Conservation (phyloP, 352 stramenopile species). For the Phytophthora pinifolia region DNA sequence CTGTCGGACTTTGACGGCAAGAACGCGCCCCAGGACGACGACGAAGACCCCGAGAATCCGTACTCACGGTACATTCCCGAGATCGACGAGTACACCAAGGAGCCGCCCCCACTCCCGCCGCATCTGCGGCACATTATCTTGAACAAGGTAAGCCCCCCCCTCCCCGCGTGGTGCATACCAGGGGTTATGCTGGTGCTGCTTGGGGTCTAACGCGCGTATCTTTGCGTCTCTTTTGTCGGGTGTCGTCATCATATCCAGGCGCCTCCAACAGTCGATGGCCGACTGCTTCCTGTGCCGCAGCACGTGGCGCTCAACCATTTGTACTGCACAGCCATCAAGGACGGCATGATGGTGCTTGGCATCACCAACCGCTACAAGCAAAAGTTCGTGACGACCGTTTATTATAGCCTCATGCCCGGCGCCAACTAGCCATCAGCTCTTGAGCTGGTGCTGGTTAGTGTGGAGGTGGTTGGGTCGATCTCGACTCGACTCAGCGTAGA, state of each 20-base stretch:
- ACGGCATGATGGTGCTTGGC: constrained; percentile 99
- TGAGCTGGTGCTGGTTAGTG: constrained; percentile 8
- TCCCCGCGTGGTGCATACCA: constrained; percentile 5
- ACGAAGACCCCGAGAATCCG: constrained; percentile 88
- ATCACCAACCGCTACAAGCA: constrained; percentile 98
- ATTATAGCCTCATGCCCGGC: constrained; percentile 94
- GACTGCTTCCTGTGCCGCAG: constrained; percentile 95
- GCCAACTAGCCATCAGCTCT: constrained; percentile 49
- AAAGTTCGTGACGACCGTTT: constrained; percentile 98
- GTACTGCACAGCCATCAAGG: constrained; percentile 99
- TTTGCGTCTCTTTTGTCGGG: constrained; percentile 18
- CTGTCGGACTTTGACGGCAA: constrained; percentile 72
- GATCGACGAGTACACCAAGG: constrained; percentile 99
- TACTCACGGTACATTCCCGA: constrained; percentile 97
- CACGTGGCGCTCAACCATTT: constrained; percentile 99
- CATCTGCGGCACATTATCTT: constrained; percentile 99
- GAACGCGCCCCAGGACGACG: constrained; percentile 44
- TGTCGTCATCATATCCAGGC: constrained; percentile 46
- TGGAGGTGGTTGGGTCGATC: constrained; percentile 4
- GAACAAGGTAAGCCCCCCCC: constrained; percentile 90
- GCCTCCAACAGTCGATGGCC: constrained; percentile 93
- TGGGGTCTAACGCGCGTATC: constrained; percentile 13
- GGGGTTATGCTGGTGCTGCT: constrained; percentile 13
- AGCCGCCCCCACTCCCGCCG: constrained; percentile 97
- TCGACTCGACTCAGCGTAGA: constrained; percentile 15